A percentile compares a stretch with the other conserved stretches of the same genome.
Conservation (phyloP, 192 early-diverging fungal species). For the Polychytrium aggregatum region DNA sequence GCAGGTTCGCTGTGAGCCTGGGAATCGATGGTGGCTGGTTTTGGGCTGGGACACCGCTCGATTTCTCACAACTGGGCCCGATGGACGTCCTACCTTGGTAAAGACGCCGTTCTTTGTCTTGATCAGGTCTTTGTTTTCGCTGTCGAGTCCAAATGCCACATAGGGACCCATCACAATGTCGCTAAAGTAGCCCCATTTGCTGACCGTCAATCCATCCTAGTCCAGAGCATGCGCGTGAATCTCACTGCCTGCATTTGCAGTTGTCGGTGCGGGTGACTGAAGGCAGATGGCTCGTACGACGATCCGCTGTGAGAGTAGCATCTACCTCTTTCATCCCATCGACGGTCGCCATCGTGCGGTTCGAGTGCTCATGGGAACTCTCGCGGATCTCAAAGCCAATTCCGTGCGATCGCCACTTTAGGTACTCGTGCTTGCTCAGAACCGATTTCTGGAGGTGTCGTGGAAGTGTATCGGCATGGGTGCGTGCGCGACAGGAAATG, state of each 20-base stretch:
- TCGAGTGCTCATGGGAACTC: conserved; percentile 12
- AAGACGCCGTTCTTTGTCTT: conserved; percentile 29
- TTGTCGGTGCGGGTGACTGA: too few species aligned
- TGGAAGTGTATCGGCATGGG: background rate
- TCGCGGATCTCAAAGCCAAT: conserved; percentile 33
- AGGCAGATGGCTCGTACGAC: too few species aligned
- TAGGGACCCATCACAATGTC: conserved; percentile 44
- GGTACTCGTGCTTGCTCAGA: conserved; percentile 33
- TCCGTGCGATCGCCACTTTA: conserved; percentile 26
- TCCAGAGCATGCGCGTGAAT: background rate
- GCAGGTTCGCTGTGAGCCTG: background rate
- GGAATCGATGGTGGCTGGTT: too few species aligned
- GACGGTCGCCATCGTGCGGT: conserved; percentile 38
- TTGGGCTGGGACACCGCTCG: too few species aligned
- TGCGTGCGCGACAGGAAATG: too few species aligned
- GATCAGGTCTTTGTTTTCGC: conserved; percentile 32
- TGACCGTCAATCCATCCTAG: conserved; percentile 15
- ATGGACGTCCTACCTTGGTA: conserved; percentile 14
- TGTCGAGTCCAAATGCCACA: conserved; percentile 32
- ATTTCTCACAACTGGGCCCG: too few species aligned
- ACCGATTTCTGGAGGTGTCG: too few species aligned
- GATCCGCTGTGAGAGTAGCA: too few species aligned
- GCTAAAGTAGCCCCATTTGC: conserved; percentile 46
- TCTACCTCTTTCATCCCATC: conserved; percentile 24
- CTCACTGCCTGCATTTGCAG: background rate